Percentiles rank a stretch among this genome's conserved stretches.
Conservation (phyloP, 495 filamentous ascomycete species). For the Lophium mytilinum region DNA sequence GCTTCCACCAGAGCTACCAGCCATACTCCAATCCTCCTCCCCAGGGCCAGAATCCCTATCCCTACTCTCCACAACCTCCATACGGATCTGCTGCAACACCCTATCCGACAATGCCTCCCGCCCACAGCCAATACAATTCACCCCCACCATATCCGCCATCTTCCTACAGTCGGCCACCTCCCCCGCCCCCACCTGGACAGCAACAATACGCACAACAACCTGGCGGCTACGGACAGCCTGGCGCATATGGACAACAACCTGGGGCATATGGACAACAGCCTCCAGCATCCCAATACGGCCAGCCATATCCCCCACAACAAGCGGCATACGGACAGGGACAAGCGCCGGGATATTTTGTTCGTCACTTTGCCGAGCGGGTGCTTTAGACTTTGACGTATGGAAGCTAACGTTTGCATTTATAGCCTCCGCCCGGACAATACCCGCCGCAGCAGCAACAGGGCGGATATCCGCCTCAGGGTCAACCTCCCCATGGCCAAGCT, state of each 20-base stretch:
- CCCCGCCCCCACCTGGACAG: slow-evolving; percentile 7
- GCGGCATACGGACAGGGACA: slow-evolving; percentile 14
- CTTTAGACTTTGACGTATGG: background rate
- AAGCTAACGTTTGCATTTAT: background rate
- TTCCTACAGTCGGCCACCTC: slow-evolving; percentile 19
- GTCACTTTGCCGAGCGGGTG: background rate
- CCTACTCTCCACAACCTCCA: slow-evolving; percentile 6
- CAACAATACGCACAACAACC: slow-evolving; percentile 6
- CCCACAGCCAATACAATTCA: slow-evolving; percentile 3
- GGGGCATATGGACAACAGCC: background rate
- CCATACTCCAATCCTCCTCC: background rate
- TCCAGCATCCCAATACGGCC: background rate
- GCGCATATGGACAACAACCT: background rate
- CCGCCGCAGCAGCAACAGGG: too few species aligned
- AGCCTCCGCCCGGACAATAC: too few species aligned
- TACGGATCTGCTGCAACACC: slow-evolving; percentile 12
- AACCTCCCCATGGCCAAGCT: slow-evolving; percentile 2
- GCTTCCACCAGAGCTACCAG: background rate
- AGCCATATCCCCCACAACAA: background rate
- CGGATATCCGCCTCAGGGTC: background rate
- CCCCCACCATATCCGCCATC: slow-evolving; percentile 17
- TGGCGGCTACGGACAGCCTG: background rate
- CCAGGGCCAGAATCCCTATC: background rate
- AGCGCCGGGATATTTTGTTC: slow-evolving; percentile 7
- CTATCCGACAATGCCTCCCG: slow-evolving; percentile 7